Percentiles rank a stretch among this genome's conserved stretches.
These are phyloP conservation scores for Saccharomycopsis babjevae DNA, from an alignment of 805 yeast species.

Conservation along the genomic window DNA sequence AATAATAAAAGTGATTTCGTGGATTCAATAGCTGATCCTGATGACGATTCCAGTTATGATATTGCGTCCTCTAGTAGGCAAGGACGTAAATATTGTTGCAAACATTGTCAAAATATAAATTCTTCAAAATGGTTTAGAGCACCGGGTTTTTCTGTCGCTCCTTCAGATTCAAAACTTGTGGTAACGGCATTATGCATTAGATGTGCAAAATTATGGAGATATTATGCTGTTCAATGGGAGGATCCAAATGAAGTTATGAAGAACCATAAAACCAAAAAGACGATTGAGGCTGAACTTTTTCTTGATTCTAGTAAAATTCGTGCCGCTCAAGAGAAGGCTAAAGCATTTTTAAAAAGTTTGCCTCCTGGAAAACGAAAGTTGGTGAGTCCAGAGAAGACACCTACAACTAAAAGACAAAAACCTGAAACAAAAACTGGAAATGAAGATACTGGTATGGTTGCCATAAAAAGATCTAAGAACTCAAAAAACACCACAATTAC, in stretches of 20 bases:
- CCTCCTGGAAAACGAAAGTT: constrained; percentile 4
- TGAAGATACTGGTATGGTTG: not conserved
- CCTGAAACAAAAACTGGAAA: not conserved
- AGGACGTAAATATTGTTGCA: constrained; percentile 46
- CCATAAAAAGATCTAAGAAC: not conserved
- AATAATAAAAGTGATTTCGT: constrained; percentile 19
- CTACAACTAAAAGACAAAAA: not conserved
- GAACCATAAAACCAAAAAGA: constrained; percentile 37
- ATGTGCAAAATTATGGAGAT: constrained; percentile 86
- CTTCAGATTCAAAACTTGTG: constrained; percentile 25
- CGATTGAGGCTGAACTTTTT: constrained; percentile 55
- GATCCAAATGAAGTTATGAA: constrained; percentile 58
- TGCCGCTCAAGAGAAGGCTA: constrained; percentile 33
- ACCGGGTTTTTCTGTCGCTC: constrained; percentile 45
- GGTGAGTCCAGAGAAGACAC: constrained; percentile 4
- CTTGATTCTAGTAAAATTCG: constrained; percentile 50
- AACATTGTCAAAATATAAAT: constrained; percentile 51
- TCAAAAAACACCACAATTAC: not conserved
- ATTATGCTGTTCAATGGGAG: constrained; percentile 84
- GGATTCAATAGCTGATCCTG: constrained; percentile 35
- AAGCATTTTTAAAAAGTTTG: not conserved
- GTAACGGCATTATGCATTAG: constrained; percentile 65
- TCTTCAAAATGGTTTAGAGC: constrained; percentile 62
- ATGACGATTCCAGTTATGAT: constrained; percentile 67
- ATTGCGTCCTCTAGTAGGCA: constrained; percentile 34